Percentiles rank a stretch among this genome's conserved stretches.
Conservation (phyloP, 1,284 basidiomycete species). For the Malassezia vespertilionis region DNA sequence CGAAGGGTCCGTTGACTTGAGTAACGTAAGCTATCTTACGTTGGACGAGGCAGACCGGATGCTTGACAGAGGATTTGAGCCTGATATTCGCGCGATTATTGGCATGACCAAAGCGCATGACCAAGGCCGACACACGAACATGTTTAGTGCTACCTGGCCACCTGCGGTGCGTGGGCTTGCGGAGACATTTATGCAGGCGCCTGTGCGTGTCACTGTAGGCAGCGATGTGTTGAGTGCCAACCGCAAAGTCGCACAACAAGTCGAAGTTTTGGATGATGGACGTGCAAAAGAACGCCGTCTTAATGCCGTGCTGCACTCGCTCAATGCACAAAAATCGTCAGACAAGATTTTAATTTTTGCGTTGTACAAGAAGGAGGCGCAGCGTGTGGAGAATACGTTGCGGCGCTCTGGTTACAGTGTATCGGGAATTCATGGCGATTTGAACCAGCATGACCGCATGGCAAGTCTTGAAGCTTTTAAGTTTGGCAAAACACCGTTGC, state of each 20-base stretch:
- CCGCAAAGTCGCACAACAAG: conserved; percentile 64
- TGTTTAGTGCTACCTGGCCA: conserved; percentile 92
- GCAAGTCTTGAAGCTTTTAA: conserved; percentile 83
- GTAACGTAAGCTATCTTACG: conserved; percentile 75
- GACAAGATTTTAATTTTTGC: conserved; percentile 84
- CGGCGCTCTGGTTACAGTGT: conserved; percentile 69
- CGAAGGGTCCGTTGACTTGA: conserved; percentile 61
- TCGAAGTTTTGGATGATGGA: conserved; percentile 81
- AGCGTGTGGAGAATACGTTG: conserved; percentile 73
- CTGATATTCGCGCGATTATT: conserved; percentile 89
- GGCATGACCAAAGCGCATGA: conserved; percentile 56
- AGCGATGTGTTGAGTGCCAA: conserved; percentile 91
- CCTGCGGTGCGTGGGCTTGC: conserved; percentile 90
- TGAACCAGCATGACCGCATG: conserved; percentile 75
- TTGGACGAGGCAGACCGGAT: conserved; percentile 96
- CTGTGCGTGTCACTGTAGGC: conserved; percentile 84
- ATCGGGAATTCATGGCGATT: conserved; percentile 81
- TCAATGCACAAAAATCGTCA: conserved; percentile 48
- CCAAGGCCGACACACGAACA: conserved; percentile 48
- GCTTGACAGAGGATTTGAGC: conserved; percentile 97
- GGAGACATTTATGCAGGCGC: conserved; percentile 71
- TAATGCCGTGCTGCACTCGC: conserved; percentile 38
- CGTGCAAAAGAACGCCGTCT: conserved; percentile 68
- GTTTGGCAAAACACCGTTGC: conserved; percentile 65
- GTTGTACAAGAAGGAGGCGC: conserved; percentile 79